A percentile compares a stretch with the other conserved stretches of the same genome.
Conservation (phyloP, 1,284 basidiomycete species). For the Ustilago crameri region DNA sequence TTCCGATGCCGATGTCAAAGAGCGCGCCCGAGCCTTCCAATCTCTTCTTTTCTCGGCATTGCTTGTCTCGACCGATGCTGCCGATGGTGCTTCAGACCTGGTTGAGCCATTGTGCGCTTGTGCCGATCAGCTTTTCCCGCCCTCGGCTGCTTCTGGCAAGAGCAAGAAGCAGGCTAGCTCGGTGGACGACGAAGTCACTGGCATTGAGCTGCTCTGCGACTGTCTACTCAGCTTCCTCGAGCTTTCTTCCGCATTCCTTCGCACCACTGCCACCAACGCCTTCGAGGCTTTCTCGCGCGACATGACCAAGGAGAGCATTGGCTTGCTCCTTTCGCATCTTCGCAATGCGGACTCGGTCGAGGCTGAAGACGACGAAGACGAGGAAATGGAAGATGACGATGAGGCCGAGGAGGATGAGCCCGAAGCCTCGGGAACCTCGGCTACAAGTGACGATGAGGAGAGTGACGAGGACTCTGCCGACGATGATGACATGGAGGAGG, state of each 20-base stretch:
- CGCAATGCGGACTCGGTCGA: constrained; percentile 29
- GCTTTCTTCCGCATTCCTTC: constrained; percentile 82
- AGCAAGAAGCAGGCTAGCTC: constrained; percentile 66
- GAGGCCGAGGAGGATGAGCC: constrained; percentile 67
- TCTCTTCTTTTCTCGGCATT: constrained; percentile 52
- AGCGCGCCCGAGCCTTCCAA: constrained; percentile 53
- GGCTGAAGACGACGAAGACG: constrained; percentile 31
- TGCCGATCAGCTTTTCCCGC: constrained; percentile 49
- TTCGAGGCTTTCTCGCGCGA: constrained; percentile 80
- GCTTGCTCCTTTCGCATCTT: constrained; percentile 75
- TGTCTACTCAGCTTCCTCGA: constrained; percentile 88
- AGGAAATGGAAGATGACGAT: constrained; percentile 35
- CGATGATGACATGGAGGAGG: constrained; percentile 71
- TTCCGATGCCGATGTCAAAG: constrained; percentile 18
- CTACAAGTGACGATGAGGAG: constrained; percentile 51
- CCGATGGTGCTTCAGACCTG: constrained; percentile 68
- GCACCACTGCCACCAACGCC: constrained; percentile 81
- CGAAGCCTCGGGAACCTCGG: constrained; percentile 37
- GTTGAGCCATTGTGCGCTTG: constrained; percentile 65
- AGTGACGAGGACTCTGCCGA: constrained; percentile 74
- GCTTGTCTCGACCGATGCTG: constrained; percentile 69
- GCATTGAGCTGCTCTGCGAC: constrained; percentile 87
- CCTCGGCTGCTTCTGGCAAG: constrained; percentile 14
- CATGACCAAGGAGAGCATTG: constrained; percentile 80
- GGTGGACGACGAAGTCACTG: constrained; percentile 71